A percentile compares a stretch with the other conserved stretches of the same genome.
phyloP scores from a whole-genome alignment of 2,329 filamentous ascomycete species.

The Alternaria sp. region DNA sequence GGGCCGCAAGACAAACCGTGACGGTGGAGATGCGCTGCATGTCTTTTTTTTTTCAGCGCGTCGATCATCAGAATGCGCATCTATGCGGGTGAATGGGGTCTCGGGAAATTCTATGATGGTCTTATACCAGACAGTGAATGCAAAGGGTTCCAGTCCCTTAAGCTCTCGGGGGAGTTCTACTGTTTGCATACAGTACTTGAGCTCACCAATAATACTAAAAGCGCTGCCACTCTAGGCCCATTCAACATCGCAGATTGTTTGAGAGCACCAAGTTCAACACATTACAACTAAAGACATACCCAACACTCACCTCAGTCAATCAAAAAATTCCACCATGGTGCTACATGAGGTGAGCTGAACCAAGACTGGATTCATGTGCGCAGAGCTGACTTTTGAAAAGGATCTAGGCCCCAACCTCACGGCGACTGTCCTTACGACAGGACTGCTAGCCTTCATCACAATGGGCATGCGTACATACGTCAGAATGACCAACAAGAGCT shows the following conservation, averaged over 20 bases:
- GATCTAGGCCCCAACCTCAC: slow-evolving; percentile 30
- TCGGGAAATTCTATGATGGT: slow-evolving; percentile 1
- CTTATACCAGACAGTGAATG: slow-evolving; percentile 5
- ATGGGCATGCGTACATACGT: slow-evolving; percentile 32
- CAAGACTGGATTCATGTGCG: neutral
- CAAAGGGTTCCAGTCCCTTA: neutral
- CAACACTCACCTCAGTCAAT: neutral
- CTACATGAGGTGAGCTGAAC: slow-evolving; percentile 18
- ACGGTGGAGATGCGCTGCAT: slow-evolving; percentile 1
- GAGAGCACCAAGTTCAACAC: neutral
- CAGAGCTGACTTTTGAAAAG: slow-evolving; percentile 1
- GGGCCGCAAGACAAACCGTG: slow-evolving; percentile 1
- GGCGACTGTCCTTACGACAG: slow-evolving; percentile 29
- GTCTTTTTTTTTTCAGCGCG: neutral
- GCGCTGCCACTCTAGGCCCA: neutral
- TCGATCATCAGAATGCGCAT: neutral
- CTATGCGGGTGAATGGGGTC: neutral
- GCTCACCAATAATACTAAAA: neutral
- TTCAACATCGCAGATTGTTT: neutral
- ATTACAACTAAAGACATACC: neutral
- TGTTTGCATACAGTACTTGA: neutral
- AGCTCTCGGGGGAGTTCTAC: neutral
- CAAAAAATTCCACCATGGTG: slow-evolving; percentile 3
- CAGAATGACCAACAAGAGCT: slow-evolving; percentile 27
- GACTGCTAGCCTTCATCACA: slow-evolving; percentile 24